Base-by-base conservation (phyloP, 1,139 yeast genomes). In the Geotrichum citri-aurantii region DNA sequence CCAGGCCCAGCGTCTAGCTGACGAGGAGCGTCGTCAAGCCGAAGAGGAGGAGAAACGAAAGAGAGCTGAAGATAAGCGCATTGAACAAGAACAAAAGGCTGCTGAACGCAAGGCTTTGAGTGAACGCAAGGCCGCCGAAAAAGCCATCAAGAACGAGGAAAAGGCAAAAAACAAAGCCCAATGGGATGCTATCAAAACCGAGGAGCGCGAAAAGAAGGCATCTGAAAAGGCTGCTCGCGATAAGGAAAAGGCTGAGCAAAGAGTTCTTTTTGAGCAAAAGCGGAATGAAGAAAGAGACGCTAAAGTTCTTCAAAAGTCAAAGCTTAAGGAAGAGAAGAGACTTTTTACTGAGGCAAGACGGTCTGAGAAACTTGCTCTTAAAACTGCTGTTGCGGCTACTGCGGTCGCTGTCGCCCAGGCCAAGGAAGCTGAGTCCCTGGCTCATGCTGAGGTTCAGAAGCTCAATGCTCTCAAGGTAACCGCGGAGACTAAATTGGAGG, bases 1-100 rank as follows among this genome's bases (percentile, higher is more conserved):
- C 19, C 79, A 76, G 33, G 79, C 81, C 48, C 95, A 89, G 73
- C 82, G 96, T 66, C 81, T 80, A 56, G 75, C 78, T 52, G 97
- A 91, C 71, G 81, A 81, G 61, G 83, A 79, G 66, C 82, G 81
- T 68, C 76, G 78, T 60, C 73, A 77, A 66, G 79, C 78, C 58
- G 81, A 79, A 63, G 82, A 83, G 71, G 77, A 78, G 64, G 77
- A 65, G 69, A 75, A 65, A 68, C 76, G 69, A 77, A 73, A 65
- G 71, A 70, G 66, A 74, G 76, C 69, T 78, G 68, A 63, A 33
- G 66, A 63, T 59, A 64, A 64, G 60, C 62, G 63, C 48, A 24
- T 65, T 42, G 64, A 64, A 44, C 65, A 64, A 26, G 62, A 59
- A 53, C 62, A 59, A 54, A 58, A 61, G 56, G 63, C 62, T 7